Percentiles rank a stretch among this genome's conserved stretches.
These are phyloP conservation scores for Microsporum audouinii DNA, from an alignment of 2,329 filamentous ascomycete genomes.

Conservation along the genomic window DNA sequence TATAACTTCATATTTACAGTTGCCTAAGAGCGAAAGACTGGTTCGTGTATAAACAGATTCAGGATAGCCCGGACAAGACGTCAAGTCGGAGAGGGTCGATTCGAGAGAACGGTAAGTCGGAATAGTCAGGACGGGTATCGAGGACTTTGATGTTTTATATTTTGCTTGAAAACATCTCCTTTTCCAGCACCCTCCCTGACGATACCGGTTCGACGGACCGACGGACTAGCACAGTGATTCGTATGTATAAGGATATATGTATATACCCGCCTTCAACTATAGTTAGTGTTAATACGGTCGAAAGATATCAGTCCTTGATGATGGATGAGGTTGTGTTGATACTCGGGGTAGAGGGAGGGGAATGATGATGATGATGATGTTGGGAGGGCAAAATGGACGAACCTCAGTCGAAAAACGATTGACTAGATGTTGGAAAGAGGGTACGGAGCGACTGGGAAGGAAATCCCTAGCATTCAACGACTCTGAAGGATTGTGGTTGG, in stretches of 20 bases:
- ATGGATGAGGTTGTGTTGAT: not conserved
- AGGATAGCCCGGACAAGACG: not conserved
- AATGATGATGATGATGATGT: not conserved
- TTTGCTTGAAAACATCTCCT: not conserved
- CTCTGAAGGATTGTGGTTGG: conserved; percentile 2
- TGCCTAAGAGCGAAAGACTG: not conserved
- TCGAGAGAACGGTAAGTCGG: not conserved
- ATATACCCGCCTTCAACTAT: not conserved
- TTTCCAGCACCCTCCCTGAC: not conserved
- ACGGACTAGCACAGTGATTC: not conserved
- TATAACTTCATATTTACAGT: conserved; percentile 7
- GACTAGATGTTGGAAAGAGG: not conserved
- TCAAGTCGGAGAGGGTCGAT: not conserved
- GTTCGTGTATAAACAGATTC: not conserved
- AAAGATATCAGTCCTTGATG: not conserved
- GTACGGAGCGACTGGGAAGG: not conserved
- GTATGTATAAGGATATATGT: not conserved
- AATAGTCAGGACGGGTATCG: not conserved
- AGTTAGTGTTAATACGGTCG: not conserved
- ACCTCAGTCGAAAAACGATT: conserved; percentile 2
- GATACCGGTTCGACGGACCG: not conserved
- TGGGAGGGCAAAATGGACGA: not conserved
- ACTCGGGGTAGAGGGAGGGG: not conserved
- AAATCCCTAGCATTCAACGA: not conserved
- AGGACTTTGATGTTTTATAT: not conserved